Evolutionary conservation across 495 filamentous ascomycete species (phyloP).

Genomic region (Annulohypoxylon bovei): DNA sequence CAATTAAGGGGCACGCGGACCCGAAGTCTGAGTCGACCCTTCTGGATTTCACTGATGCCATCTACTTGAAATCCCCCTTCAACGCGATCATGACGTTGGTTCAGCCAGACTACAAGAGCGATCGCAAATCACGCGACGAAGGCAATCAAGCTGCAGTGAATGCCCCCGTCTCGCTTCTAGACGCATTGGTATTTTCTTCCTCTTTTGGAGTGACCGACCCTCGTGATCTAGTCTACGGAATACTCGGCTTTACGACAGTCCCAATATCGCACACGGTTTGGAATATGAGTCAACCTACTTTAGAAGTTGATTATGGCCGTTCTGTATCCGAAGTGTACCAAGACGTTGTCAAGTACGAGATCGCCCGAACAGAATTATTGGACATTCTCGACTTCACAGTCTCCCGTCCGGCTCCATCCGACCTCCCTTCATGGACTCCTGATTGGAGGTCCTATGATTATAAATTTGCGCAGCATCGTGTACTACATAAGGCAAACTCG

Average conservation of each 20-base stretch:
- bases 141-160: background rate
- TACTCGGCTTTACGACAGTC: slow-evolving; percentile 26
- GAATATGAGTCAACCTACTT: background rate
- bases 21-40: background rate
- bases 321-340: slow-evolving; percentile 26
- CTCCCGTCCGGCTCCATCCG: background rate
- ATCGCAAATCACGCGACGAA: slow-evolving; percentile 9
- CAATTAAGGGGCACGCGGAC: background rate
- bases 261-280: slow-evolving; percentile 8
- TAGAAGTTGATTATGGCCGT: slow-evolving; percentile 17
- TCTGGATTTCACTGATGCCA: slow-evolving; percentile 14
- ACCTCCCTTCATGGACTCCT: slow-evolving; percentile 25
- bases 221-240: slow-evolving; percentile 24
- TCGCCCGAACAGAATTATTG: slow-evolving; percentile 11
- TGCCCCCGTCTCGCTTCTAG: slow-evolving; percentile 17
- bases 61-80: slow-evolving; percentile 27
- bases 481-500: slow-evolving; percentile 22
- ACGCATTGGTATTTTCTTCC: slow-evolving; percentile 20
- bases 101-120: slow-evolving; percentile 12
- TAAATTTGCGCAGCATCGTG: slow-evolving; percentile 12
- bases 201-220: slow-evolving; percentile 25
- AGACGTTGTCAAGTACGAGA: slow-evolving; percentile 24
- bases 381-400: slow-evolving; percentile 19
- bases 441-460: slow-evolving; percentile 20
- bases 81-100: slow-evolving; percentile 25